Percentiles rank a stretch among this genome's conserved stretches.
Evolutionary conservation across 2,329 filamentous ascomycete genomes (phyloP).

Genomic region (Dactylellina haptotyla): DNA sequence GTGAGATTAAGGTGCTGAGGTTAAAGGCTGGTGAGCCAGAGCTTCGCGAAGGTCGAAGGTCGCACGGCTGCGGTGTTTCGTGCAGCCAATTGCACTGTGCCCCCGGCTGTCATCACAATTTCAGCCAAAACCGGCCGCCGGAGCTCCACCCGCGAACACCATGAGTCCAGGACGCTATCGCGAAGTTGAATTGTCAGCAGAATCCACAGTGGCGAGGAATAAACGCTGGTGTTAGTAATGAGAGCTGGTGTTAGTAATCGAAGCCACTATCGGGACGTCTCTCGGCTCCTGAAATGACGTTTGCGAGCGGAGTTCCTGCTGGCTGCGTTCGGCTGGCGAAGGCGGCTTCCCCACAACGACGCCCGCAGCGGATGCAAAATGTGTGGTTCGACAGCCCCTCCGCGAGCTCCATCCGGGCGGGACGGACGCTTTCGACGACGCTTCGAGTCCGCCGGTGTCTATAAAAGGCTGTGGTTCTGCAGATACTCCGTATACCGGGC

Average conservation of each 20-base stretch:
- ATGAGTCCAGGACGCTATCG: no score
- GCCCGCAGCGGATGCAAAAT: no score
- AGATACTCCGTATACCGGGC: neutral
- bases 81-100: neutral
- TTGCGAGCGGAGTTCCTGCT: constrained; percentile 28
- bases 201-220: neutral
- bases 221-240: constrained; percentile 7
- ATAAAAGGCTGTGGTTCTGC: neutral
- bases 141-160: neutral
- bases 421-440: no score
- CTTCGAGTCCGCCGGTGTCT: constrained; percentile 12
- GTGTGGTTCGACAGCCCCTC: no score
- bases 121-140: constrained; percentile 8
- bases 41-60: neutral
- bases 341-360: constrained; percentile 20
- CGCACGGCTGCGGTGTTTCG: constrained; percentile 6
- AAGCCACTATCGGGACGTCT: constrained; percentile 24
- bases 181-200: neutral
- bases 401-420: constrained; percentile 30
- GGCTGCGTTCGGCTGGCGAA: constrained; percentile 27
- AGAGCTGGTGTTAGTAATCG: constrained; percentile 10
- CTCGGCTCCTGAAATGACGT: constrained; percentile 22
- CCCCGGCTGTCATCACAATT: neutral
- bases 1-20: neutral
- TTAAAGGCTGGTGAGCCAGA: neutral